Base-by-base conservation (phyloP, 2,329 filamentous ascomycete genomes). In the Colletotrichum phormii region DNA sequence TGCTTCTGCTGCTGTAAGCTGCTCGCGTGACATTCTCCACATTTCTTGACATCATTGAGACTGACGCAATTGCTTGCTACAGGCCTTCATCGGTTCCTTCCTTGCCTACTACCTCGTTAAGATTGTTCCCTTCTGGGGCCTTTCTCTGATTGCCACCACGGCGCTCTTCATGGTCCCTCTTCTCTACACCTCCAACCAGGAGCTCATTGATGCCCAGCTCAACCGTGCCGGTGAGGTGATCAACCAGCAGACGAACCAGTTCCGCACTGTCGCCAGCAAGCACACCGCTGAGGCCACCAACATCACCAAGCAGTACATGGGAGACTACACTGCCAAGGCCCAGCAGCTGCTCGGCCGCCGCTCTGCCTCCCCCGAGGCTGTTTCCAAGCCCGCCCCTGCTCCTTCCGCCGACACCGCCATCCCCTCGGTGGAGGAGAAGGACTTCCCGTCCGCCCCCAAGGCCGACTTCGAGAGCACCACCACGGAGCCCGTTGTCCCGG, bases 41-140 rank as follows among this genome's bases (percentile, higher is more conserved):
- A 54, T 64, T 66, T 72, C 62, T 75, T 68, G 51, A 51, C 29
- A 63, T 37, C 51, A 64, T 61, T 22, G 58, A 31, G 37, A 61
- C 63, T 73, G 18, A 72, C 69, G 15, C 55, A 22, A 63, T 53
- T 33, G 12, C 31, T 54, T 13, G 8, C 13, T 4, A 2, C 62
- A 93, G 90, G 89, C 90, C 70, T 89, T 89, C 75, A 63, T 91
- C 64, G 85, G 85, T 74, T 87, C 91, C 60, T 91, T 93, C 81
- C 75, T 92, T 75, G 91, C 91, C 29, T 93, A 93, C 84, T 90
- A 88, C 81, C 86, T 93, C 51, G 88, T 92, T 82, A 93, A 93
- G 86, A 84, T 93, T 74, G 88, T 93, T 60, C 91, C 91, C 46
- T 89, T 92, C 85, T 93, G 91, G 91, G 91, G 90, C 46, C 88